Conservation (phyloP, 306 rosid species). For the Prinsepia uniflora region DNA sequence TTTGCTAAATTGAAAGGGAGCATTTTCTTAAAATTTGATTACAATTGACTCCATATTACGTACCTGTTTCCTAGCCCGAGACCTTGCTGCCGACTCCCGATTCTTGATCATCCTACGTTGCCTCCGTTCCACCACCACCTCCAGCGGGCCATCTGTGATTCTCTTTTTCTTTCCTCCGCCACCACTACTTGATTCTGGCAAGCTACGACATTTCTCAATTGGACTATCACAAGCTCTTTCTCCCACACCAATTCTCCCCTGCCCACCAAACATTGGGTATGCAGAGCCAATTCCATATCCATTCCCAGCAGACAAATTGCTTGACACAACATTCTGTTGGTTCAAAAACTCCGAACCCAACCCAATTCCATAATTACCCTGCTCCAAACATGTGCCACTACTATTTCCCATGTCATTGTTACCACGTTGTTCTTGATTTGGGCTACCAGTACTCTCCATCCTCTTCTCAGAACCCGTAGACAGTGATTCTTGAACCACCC, state of each 20-base stretch:
- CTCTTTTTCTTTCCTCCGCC: slow-evolving; percentile 34
- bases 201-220: slow-evolving; percentile 24
- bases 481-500: slow-evolving; percentile 49
- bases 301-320: slow-evolving; percentile 7
- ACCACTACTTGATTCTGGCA: slow-evolving; percentile 32
- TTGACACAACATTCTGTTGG: slow-evolving; percentile 24
- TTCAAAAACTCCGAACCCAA: slow-evolving; percentile 21
- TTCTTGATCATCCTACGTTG: slow-evolving; percentile 82
- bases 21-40: background rate
- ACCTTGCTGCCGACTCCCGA: slow-evolving; percentile 79
- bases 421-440: slow-evolving; percentile 19
- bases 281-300: slow-evolving; percentile 11
- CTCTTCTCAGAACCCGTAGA: slow-evolving; percentile 11
- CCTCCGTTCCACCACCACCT: slow-evolving; percentile 57
- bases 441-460: slow-evolving; percentile 12
- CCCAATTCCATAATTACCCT: slow-evolving; percentile 26
- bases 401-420: slow-evolving; percentile 6
- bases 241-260: slow-evolving; percentile 20
- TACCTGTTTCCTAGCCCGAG: slow-evolving; percentile 81
- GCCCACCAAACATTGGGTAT: slow-evolving; percentile 31
- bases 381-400: background rate
- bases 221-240: slow-evolving; percentile 16
- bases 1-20: no score
- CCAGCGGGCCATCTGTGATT: slow-evolving; percentile 52
- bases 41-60: background rate